Percentiles rank a stretch among this genome's conserved stretches.
Evolutionary conservation across 2,329 filamentous ascomycete species (phyloP).

Genomic region (Polytolypa hystricis): DNA sequence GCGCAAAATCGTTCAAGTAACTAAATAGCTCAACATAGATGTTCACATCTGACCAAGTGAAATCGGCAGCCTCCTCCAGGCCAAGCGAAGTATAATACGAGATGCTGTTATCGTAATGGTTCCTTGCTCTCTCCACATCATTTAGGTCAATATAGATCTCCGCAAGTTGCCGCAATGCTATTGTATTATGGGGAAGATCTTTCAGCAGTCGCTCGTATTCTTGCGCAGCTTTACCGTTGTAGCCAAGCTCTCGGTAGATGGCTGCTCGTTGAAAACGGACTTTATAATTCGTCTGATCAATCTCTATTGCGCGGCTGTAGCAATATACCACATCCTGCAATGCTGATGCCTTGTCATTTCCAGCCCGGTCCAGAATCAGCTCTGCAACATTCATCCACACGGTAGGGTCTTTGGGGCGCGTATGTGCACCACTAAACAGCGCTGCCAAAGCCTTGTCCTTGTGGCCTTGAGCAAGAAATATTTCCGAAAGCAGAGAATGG

Average conservation of each 20-base stretch:
- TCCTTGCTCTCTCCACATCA: slow-evolving; percentile 38
- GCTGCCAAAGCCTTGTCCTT: slow-evolving; percentile 46
- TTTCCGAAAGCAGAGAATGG: slow-evolving; percentile 50
- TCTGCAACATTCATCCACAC: slow-evolving; percentile 49
- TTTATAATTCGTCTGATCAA: slow-evolving; percentile 42
- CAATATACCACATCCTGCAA: slow-evolving; percentile 43
- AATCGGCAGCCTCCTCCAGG: slow-evolving; percentile 33
- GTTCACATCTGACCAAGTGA: slow-evolving; percentile 71
- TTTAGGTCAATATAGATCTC: slow-evolving; percentile 44
- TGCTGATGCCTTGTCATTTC: slow-evolving; percentile 32
- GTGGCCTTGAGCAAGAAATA: slow-evolving; percentile 45
- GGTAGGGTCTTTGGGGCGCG: slow-evolving; percentile 42
- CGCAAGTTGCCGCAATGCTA: slow-evolving; percentile 45
- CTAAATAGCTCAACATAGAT: slow-evolving; percentile 75
- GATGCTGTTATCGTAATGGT: slow-evolving; percentile 44
- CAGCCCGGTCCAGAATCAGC: slow-evolving; percentile 40
- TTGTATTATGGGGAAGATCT: slow-evolving; percentile 42
- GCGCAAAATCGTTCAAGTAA: slow-evolving; percentile 49
- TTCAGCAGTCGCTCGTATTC: slow-evolving; percentile 47
- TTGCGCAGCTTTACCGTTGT: slow-evolving; percentile 35
- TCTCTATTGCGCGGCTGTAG: slow-evolving; percentile 42
- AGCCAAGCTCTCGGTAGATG: slow-evolving; percentile 41
- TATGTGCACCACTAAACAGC: slow-evolving; percentile 48
- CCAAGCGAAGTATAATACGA: slow-evolving; percentile 36
- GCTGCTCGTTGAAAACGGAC: slow-evolving; percentile 46